Conservation (phyloP, 2,329 filamentous ascomycete genomes). For the Phaeosphaeriaceae sp. region DNA sequence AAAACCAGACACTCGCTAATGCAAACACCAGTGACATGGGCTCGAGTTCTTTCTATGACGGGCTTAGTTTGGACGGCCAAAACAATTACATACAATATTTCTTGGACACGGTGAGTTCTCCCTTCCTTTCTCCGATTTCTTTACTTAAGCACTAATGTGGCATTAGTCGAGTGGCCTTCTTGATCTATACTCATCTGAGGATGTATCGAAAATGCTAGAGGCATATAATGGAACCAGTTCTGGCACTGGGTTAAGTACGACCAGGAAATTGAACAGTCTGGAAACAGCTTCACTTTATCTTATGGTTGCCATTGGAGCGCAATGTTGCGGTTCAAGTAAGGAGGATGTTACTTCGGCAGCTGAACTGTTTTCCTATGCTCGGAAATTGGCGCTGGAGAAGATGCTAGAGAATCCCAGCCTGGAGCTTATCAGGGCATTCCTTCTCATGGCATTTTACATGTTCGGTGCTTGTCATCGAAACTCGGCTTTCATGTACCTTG, state of each 20-base stretch:
- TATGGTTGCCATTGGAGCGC: constrained; percentile 61
- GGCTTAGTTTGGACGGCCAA: constrained; percentile 41
- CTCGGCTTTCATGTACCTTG: constrained; percentile 68
- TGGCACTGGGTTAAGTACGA: not conserved
- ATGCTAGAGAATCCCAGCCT: constrained; percentile 63
- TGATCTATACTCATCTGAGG: constrained; percentile 42
- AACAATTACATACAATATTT: constrained; percentile 40
- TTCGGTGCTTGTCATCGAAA: constrained; percentile 65
- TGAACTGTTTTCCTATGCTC: constrained; percentile 58
- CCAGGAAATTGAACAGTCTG: constrained; percentile 26
- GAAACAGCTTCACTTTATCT: constrained; percentile 44
- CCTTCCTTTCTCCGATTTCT: constrained; percentile 28
- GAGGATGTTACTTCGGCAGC: constrained; percentile 38
- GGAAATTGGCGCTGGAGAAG: constrained; percentile 56
- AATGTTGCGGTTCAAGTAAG: constrained; percentile 45
- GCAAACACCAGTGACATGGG: constrained; percentile 45
- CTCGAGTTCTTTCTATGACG: constrained; percentile 31
- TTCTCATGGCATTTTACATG: constrained; percentile 66
- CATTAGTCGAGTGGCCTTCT: constrained; percentile 52
- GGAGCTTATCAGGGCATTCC: constrained; percentile 59
- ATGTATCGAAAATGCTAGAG: constrained; percentile 17
- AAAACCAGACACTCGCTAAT: constrained; percentile 62
- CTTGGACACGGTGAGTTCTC: constrained; percentile 38
- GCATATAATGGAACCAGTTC: not conserved
- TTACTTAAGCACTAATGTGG: constrained; percentile 15